Percentiles rank a stretch among this genome's conserved stretches.
Evolutionary conservation across 768 basidiomycete species (phyloP).

Genomic region (Flagelloscypha sp.): DNA sequence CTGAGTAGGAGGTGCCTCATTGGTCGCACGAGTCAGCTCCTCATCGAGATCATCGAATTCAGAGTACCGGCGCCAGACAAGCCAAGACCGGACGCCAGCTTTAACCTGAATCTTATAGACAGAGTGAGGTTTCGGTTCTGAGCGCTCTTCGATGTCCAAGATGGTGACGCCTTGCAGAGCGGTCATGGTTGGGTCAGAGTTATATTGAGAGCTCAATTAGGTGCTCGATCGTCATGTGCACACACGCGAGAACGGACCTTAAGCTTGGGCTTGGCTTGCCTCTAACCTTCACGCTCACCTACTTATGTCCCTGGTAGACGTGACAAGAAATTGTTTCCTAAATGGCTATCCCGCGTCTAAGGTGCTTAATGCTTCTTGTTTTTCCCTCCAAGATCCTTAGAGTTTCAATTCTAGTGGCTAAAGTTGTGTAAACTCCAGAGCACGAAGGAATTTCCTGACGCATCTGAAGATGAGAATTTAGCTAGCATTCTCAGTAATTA

Average conservation of each 20-base stretch:
- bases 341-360: slow-evolving; percentile 57
- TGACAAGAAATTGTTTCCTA: slow-evolving; percentile 70
- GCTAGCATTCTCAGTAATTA: slow-evolving; percentile 62
- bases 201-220: too few species aligned
- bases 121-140: slow-evolving; percentile 65
- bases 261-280: too few species aligned
- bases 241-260: too few species aligned
- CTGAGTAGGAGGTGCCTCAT: slow-evolving; percentile 66
- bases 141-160: slow-evolving; percentile 58
- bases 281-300: too few species aligned
- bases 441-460: slow-evolving; percentile 38
- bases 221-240: too few species aligned
- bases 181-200: too few species aligned
- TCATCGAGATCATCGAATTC: slow-evolving; percentile 86
- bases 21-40: slow-evolving; percentile 73
- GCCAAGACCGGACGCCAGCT: slow-evolving; percentile 87
- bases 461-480: too few species aligned
- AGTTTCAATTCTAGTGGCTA: slow-evolving; percentile 46
- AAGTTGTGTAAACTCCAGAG: slow-evolving; percentile 49
- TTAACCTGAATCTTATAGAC: slow-evolving; percentile 81
- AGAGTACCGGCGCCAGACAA: slow-evolving; percentile 90
- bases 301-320: slow-evolving; percentile 56
- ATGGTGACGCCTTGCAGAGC: slow-evolving; percentile 74
- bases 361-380: slow-evolving; percentile 28
- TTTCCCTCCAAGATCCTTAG: slow-evolving; percentile 2